Base-by-base conservation (phyloP, 257 asterid species). In the Solanum pennellii region DNA sequence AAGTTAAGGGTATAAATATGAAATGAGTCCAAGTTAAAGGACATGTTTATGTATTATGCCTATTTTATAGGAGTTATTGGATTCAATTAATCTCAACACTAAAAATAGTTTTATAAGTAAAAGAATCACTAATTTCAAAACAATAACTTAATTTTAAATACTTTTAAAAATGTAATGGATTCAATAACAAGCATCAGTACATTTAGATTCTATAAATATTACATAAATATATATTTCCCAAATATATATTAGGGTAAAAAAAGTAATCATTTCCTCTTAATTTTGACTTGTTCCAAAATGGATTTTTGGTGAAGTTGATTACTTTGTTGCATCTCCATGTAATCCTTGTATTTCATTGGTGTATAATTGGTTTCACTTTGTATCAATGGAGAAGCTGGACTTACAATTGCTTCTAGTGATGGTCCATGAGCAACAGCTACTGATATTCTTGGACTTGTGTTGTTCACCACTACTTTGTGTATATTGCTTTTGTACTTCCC, bases 401-500 rank as follows among this genome's bases (percentile, higher is more conserved):
- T 16, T 31, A 95, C 97, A 9, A 72, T 83, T 8, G 95, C 89
- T 6, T 96, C 94, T 2, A 83, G 89, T 1, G 97, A 93, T 25
- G 99, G 98, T 12, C 98, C 97, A 33, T 94, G 94, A 4, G 93
- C 91, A 72, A 91, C 44, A 42, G 94, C 98, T 2, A 96, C 35
- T 4, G 99, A 95, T 62, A 96, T 93, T 86, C 99, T 94, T 5
- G 94, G 87, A 90, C 23, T 90, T 60, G 88, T 42, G 44, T 88
- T 84, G 66, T 96, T 96, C 86, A 93, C 98, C 9, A 89, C 90
- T 1, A 93, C 99, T 86, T 96, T 94, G 74, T 96, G 99, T 89
- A 93, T 7, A 25, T 93, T 95, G 42, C 99, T 95, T 90, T 93
- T 95, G 91, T 92, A 92, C 88, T 89, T 96, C 8, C 99, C 99